Conservation (phyloP, 1,139 yeast genomes). For the Suhomyces bokatorum region DNA sequence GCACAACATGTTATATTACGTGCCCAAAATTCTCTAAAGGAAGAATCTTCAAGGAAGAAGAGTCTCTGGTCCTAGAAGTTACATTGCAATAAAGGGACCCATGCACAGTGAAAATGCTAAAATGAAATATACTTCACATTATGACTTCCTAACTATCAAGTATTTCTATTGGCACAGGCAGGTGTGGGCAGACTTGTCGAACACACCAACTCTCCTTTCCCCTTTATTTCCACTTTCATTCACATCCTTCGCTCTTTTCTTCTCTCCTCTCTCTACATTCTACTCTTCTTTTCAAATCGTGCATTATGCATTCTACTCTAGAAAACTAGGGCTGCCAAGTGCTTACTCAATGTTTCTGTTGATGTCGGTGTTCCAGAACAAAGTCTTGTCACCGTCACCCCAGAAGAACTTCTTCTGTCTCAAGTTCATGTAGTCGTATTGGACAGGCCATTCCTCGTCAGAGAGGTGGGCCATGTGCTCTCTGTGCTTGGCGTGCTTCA, state of each 20-base stretch:
- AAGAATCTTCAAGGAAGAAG: too few relatives aligned
- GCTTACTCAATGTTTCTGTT: constrained; percentile 71
- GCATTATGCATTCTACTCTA: constrained; percentile 1
- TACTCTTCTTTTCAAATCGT: not conserved
- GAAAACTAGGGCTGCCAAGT: not conserved
- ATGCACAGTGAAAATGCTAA: too few relatives aligned
- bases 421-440: constrained; percentile 87
- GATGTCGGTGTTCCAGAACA: constrained; percentile 92
- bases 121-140: too few relatives aligned
- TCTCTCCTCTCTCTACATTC: not conserved
- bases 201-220: too few relatives aligned
- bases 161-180: too few relatives aligned
- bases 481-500: constrained; percentile 88
- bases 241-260: not conserved
- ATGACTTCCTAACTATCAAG: too few relatives aligned
- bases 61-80: too few relatives aligned
- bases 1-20: too few relatives aligned
- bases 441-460: constrained; percentile 91
- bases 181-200: too few relatives aligned
- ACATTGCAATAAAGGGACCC: too few relatives aligned
- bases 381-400: constrained; percentile 98
- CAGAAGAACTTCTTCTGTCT: constrained; percentile 89
- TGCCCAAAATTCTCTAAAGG: too few relatives aligned
- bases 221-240: too few relatives aligned
- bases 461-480: constrained; percentile 71